Conservation (phyloP, 768 basidiomycete genomes). For the Hygrophorus pudorinus region DNA sequence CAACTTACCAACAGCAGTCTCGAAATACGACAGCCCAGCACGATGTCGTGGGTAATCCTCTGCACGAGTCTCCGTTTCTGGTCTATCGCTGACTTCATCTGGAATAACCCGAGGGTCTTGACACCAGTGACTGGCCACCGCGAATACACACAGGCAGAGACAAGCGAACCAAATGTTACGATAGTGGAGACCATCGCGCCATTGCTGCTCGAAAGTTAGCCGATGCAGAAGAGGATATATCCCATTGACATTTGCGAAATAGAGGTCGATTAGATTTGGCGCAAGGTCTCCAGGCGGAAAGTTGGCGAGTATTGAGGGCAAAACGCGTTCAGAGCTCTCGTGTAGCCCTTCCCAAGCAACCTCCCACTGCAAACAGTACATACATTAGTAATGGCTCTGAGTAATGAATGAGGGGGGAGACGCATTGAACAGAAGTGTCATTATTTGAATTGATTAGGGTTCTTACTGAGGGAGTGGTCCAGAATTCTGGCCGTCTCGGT, state of each 20-base stretch:
- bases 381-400: conserved; percentile 1
- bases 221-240: conserved; percentile 62
- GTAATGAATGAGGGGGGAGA: no score
- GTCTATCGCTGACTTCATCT: conserved; percentile 14
- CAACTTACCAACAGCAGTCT: conserved; percentile 38
- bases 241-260: conserved; percentile 52
- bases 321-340: conserved; percentile 18
- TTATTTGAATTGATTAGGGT: conserved; percentile 4
- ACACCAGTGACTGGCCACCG: conserved; percentile 58
- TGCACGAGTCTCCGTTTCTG: conserved; percentile 16
- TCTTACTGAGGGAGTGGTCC: conserved; percentile 47
- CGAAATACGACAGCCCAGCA: conserved; percentile 55
- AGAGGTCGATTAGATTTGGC: conserved; percentile 49
- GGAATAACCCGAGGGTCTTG: conserved; percentile 49
- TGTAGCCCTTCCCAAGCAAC: conserved; percentile 38
- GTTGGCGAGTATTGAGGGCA: conserved; percentile 26
- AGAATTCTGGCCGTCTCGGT: conserved; percentile 46
- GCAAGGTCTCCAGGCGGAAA: conserved; percentile 63
- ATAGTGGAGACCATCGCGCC: conserved; percentile 41
- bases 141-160: conserved; percentile 55
- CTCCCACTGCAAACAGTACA: conserved; percentile 41
- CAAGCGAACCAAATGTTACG: conserved; percentile 50
- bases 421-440: no score
- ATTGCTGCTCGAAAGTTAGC: conserved; percentile 57
- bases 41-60: conserved; percentile 37